Conservation (phyloP, 83 land plant species). For the Picea mariana region DNA sequence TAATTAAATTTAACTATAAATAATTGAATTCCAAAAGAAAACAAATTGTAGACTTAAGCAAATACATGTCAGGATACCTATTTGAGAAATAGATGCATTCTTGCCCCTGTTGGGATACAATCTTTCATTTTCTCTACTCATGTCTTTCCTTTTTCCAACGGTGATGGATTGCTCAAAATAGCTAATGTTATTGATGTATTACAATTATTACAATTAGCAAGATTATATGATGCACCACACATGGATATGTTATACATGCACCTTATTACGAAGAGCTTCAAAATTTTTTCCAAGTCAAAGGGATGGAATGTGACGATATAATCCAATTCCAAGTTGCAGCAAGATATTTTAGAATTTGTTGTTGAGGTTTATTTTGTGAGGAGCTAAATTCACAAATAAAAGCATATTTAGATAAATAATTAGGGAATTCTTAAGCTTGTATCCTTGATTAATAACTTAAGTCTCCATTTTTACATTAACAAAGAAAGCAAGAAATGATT, state of each 20-base stretch:
- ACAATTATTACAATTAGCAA: conserved; percentile 75
- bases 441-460: no score
- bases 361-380: conserved; percentile 84
- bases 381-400: conserved; percentile 9
- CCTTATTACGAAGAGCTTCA: conserved; percentile 58
- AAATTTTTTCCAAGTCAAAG: conserved; percentile 65
- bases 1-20: no score
- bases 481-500: conserved; percentile 67
- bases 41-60: no score
- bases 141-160: no score
- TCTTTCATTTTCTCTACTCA: no score
- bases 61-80: no score
- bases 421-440: no score
- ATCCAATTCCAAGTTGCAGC: conserved; percentile 75
- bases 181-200: conserved; percentile 62
- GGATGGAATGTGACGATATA: conserved; percentile 84
- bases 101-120: no score
- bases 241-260: conserved; percentile 66
- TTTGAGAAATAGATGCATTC: no score
- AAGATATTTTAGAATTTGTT: conserved; percentile 77
- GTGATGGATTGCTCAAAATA: conserved; percentile 26
- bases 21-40: no score
- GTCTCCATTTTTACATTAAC: not conserved
- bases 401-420: not conserved
- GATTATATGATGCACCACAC: conserved; percentile 81